Percentiles rank a stretch among this genome's conserved stretches.
phyloP scores from a whole-genome alignment of 768 basidiomycete species.

The Boletus tylopilopsis region DNA sequence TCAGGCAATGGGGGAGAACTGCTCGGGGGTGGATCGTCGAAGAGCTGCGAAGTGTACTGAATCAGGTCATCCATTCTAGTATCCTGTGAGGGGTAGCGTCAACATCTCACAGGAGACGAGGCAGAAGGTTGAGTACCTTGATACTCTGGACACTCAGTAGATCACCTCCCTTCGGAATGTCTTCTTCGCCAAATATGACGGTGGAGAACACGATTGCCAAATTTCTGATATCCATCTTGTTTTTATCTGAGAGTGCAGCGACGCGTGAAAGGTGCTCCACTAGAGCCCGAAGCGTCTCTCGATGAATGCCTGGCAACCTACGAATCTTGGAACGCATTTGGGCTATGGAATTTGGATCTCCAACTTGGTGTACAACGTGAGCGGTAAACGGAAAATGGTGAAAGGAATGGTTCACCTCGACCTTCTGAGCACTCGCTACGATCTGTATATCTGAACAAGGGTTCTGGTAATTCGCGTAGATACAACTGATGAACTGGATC shows the following conservation, averaged over 20 bases:
- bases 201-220: slow-evolving; percentile 87
- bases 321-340: slow-evolving; percentile 86
- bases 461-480: slow-evolving; percentile 85
- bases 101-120: slow-evolving; percentile 32
- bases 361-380: slow-evolving; percentile 41
- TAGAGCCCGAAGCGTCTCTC: slow-evolving; percentile 75
- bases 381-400: not conserved
- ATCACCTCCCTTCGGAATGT: slow-evolving; percentile 74
- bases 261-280: slow-evolving; percentile 82
- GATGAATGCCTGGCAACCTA: slow-evolving; percentile 77
- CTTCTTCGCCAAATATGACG: slow-evolving; percentile 91
- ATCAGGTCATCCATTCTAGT: slow-evolving; percentile 86
- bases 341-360: slow-evolving; percentile 63
- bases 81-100: slow-evolving; percentile 39
- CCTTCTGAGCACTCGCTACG: slow-evolving; percentile 78
- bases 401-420: slow-evolving; percentile 45
- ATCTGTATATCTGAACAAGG: slow-evolving; percentile 83
- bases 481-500: slow-evolving; percentile 49
- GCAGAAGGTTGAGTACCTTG: slow-evolving; percentile 54
- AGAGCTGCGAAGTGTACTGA: slow-evolving; percentile 59
- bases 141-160: slow-evolving; percentile 67
- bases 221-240: slow-evolving; percentile 95
- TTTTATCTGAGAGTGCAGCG: slow-evolving; percentile 59
- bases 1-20: slow-evolving; percentile 71
- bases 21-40: slow-evolving; percentile 49